A percentile compares a stretch with the other conserved stretches of the same genome.
phyloP scores from a whole-genome alignment of 257 asterid genomes.

The Rubia yunnanensis region DNA sequence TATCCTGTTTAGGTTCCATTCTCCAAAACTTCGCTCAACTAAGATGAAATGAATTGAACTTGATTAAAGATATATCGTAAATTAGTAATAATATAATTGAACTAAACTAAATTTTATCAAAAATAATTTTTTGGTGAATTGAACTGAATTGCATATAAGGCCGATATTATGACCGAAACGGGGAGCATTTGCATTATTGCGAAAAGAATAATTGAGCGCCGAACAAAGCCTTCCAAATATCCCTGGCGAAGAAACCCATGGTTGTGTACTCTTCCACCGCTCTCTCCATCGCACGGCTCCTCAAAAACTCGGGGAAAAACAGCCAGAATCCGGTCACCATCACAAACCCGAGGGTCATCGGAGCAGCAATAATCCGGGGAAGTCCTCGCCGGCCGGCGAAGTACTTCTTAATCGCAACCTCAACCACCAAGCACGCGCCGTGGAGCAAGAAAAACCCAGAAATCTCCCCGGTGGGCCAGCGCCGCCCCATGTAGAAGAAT shows the following conservation, averaged over 20 bases:
- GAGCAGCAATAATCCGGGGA: constrained; percentile 11
- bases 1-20: no score
- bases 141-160: no score
- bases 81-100: no score
- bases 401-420: constrained; percentile 25
- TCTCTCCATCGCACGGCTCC: constrained; percentile 5
- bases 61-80: no score
- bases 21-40: no score
- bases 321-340: constrained; percentile 15
- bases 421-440: constrained; percentile 25
- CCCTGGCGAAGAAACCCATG: constrained; percentile 6
- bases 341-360: constrained; percentile 8
- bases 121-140: no score
- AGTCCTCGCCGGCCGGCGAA: not conserved
- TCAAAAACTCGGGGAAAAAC: constrained; percentile 9
- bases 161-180: not conserved
- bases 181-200: not conserved
- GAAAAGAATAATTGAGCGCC: not conserved
- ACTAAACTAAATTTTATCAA: no score
- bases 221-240: constrained; percentile 4
- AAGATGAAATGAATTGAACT: no score
- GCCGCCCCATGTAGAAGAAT: constrained; percentile 30
- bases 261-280: constrained; percentile 11
- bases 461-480: constrained; percentile 28
- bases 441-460: constrained; percentile 32